Conservation (phyloP, 768 basidiomycete species). For the Rubroboletus satanas region DNA sequence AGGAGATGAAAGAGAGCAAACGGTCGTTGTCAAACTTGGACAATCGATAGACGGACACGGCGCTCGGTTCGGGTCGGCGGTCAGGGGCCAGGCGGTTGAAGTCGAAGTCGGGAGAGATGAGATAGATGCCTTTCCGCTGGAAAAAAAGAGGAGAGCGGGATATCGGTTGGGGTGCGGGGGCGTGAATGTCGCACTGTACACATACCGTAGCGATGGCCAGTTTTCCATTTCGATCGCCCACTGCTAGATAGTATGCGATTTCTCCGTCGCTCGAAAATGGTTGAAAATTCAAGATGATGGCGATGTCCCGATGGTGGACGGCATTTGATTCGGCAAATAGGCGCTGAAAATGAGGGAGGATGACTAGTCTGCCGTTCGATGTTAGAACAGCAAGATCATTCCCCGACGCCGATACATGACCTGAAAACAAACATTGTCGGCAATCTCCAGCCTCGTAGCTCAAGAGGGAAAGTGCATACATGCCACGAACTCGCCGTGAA, state of each 20-base stretch:
- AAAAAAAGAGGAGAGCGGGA: not conserved
- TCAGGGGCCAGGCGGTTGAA: constrained; percentile 22
- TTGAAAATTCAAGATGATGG: constrained; percentile 25
- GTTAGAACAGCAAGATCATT: constrained; percentile 31
- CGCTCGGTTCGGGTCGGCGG: constrained; percentile 31
- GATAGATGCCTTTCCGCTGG: constrained; percentile 24
- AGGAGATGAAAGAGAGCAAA: constrained; percentile 36
- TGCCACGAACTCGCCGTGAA: constrained; percentile 22
- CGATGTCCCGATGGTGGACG: constrained; percentile 39
- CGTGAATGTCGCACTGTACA: not conserved
- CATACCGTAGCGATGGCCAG: constrained; percentile 47
- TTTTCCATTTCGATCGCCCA: constrained; percentile 37
- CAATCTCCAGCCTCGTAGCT: not conserved
- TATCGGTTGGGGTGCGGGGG: not conserved
- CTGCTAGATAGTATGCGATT: constrained; percentile 47
- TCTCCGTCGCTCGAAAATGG: constrained; percentile 9
- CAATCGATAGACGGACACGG: constrained; percentile 24
- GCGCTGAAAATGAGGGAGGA: constrained; percentile 26
- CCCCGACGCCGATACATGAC: constrained; percentile 50
- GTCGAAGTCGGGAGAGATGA: constrained; percentile 23
- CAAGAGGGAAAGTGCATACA: constrained; percentile 15
- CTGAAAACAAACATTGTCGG: constrained; percentile 12
- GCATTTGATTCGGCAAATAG: constrained; percentile 25
- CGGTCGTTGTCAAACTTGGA: constrained; percentile 13
- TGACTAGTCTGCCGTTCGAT: constrained; percentile 24